phyloP scores from a whole-genome alignment of 2,329 filamentous ascomycete genomes.

The Talaromyces marneffei region DNA sequence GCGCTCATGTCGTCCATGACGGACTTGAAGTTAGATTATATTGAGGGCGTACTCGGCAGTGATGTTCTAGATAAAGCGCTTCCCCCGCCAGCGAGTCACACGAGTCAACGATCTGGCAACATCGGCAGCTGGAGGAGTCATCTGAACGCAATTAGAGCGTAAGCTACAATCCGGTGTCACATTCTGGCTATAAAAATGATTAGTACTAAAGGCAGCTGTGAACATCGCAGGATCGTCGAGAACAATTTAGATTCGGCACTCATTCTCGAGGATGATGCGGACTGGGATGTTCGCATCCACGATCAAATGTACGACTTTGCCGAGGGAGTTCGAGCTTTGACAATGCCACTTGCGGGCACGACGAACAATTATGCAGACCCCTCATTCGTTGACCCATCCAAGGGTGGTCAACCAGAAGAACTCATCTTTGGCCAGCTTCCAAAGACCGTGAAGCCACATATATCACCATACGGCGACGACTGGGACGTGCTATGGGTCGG shows the following conservation, averaged over 20 bases:
- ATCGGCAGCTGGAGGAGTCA: slow-evolving; percentile 42
- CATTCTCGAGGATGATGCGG: slow-evolving; percentile 53
- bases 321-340: slow-evolving; percentile 26
- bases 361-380: slow-evolving; percentile 16
- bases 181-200: not conserved
- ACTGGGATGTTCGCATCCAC: slow-evolving; percentile 52
- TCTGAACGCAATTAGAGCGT: slow-evolving; percentile 33
- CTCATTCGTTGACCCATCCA: slow-evolving; percentile 9
- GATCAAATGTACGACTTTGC: slow-evolving; percentile 42
- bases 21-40: slow-evolving; percentile 41
- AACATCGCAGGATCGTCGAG: slow-evolving; percentile 36
- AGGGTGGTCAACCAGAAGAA: slow-evolving; percentile 11
- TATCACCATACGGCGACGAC: slow-evolving; percentile 46
- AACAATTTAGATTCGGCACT: slow-evolving; percentile 44
- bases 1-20: slow-evolving; percentile 39
- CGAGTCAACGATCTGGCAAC: slow-evolving; percentile 22
- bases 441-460: slow-evolving; percentile 15
- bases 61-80: slow-evolving; percentile 40
- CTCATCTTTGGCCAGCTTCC: slow-evolving; percentile 11
- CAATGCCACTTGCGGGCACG: slow-evolving; percentile 20
- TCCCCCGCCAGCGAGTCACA: slow-evolving; percentile 25
- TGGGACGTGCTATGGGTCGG: slow-evolving; percentile 52
- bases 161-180: slow-evolving; percentile 9
- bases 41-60: slow-evolving; percentile 41
- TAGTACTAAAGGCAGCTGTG: not conserved